Base-by-base conservation (phyloP, 352 stramenopile genomes). In the Phytopythium vexans region DNA sequence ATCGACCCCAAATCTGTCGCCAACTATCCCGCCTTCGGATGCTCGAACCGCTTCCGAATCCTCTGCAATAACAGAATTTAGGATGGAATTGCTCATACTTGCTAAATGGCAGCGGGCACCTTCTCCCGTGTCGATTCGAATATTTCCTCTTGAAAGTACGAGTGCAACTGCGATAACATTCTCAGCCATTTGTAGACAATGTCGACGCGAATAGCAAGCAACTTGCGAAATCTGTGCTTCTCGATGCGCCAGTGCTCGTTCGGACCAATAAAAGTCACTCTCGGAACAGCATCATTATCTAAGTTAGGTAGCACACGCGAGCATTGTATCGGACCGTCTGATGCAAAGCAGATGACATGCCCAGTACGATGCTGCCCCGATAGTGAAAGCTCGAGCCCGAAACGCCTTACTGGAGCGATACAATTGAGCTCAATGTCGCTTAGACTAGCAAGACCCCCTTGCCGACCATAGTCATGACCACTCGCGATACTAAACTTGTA, bases 391-490 rank as follows among this genome's bases (percentile, higher is more conserved):
- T 64, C 56, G 15, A 48, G 15, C 2, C 56, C 56, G 41, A 66
- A 57, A 38, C 31, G 9, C 12, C 56, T 35, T 3, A 46, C 36
- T 33, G 38, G 42, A 3, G 5, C 7, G 8, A 44, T 43, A 38
- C 47, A 54, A 1, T n/a, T 12, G 3, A 60, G 11, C 0, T 40
- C 46, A 7, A 58, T 46, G n/a, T 59, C 52, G 36, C 39, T 61
- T 0, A 64, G 43, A 16, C 10, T 7, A 6, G 60, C 52, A 8
- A 68, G 34, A 8, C 45, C 7, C 3, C 32, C 47, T 5, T 54
- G 6, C 0, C 60, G n/a, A 32, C 60, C 60, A 16, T 68, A 68
- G 21, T 64, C 61, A 52, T 69, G 55, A 3, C 56, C 61, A 47
- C 37, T 43, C 8, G 52, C 61, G 2, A 69, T 49, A 47, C 54